phyloP scores from a whole-genome alignment of 2,329 filamentous ascomycete genomes.

The Cordyceps militaris region DNA sequence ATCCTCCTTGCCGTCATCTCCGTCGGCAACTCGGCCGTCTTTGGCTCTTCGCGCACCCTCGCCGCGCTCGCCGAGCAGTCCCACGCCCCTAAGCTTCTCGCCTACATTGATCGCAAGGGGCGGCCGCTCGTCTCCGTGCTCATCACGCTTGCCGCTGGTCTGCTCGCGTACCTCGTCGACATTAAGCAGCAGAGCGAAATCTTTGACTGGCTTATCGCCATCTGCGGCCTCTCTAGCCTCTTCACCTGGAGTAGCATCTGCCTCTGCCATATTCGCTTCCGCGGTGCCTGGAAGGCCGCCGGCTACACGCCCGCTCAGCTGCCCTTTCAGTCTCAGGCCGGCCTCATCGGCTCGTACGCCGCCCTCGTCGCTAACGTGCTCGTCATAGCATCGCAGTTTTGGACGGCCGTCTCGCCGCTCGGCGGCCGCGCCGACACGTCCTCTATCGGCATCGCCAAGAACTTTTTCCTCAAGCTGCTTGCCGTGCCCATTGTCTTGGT shows the following conservation, averaged over 20 bases:
- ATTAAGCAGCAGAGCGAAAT: constrained; percentile 39
- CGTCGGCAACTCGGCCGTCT: constrained; percentile 45
- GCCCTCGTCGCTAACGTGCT: constrained; percentile 64
- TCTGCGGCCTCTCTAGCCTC: constrained; percentile 54
- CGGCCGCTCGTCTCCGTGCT: constrained; percentile 39
- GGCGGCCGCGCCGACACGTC: neutral
- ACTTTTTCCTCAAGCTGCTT: constrained; percentile 59
- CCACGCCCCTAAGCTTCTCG: constrained; percentile 43
- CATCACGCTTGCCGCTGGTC: constrained; percentile 35
- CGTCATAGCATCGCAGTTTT: constrained; percentile 70
- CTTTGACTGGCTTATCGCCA: constrained; percentile 55
- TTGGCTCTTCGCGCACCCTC: constrained; percentile 46
- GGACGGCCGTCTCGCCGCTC: constrained; percentile 44
- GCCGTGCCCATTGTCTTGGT: constrained; percentile 52
- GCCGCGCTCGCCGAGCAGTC: constrained; percentile 44
- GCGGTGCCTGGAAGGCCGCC: constrained; percentile 27
- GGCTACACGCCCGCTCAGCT: constrained; percentile 62
- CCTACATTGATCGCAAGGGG: constrained; percentile 44
- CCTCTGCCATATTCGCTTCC: constrained; percentile 75
- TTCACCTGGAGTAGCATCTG: constrained; percentile 71
- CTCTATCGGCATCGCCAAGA: constrained; percentile 33
- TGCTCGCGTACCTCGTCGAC: constrained; percentile 37
- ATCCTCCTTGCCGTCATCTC: constrained; percentile 45
- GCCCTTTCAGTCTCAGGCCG: constrained; percentile 65
- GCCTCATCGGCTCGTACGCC: constrained; percentile 67